A percentile compares a stretch with the other conserved stretches of the same genome.
Conservation (phyloP, 2,329 filamentous ascomycete genomes). For the Pseudocercospora musae region DNA sequence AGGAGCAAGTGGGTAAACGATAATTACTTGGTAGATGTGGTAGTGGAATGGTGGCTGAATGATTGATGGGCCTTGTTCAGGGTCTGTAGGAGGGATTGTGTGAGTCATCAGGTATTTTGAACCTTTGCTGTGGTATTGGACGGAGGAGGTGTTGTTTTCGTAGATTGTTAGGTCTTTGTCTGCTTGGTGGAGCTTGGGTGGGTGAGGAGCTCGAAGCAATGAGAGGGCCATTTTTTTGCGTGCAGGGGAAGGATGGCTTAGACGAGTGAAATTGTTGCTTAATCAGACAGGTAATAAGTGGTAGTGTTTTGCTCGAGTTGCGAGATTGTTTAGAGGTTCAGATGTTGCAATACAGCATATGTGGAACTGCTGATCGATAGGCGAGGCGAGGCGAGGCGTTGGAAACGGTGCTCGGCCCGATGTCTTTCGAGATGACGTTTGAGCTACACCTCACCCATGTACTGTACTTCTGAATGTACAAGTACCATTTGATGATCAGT, state of each 20-base stretch:
- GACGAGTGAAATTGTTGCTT: neutral
- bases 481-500: neutral
- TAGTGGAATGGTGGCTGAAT: constrained; percentile 25
- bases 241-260: neutral
- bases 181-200: constrained; percentile 20
- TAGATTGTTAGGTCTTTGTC: constrained; percentile 18
- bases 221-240: constrained; percentile 10
- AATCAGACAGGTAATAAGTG: neutral
- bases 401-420: neutral
- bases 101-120: constrained; percentile 26
- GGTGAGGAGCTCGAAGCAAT: constrained; percentile 21
- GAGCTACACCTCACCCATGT: neutral
- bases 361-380: neutral
- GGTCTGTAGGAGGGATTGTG: constrained; percentile 20
- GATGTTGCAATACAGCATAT: neutral
- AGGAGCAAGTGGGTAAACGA: no score
- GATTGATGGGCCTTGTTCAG: constrained; percentile 20
- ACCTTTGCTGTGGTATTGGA: constrained; percentile 22
- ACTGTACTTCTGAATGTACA: neutral
- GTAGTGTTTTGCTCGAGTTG: neutral
- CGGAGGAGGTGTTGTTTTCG: constrained; percentile 23
- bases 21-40: constrained; percentile 22
- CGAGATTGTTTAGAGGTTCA: no score
- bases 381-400: neutral
- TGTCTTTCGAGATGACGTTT: neutral